These are phyloP conservation scores for Aspergillus sp. DNA, from an alignment of 2,329 filamentous ascomycete genomes.

Conservation along the genomic window DNA sequence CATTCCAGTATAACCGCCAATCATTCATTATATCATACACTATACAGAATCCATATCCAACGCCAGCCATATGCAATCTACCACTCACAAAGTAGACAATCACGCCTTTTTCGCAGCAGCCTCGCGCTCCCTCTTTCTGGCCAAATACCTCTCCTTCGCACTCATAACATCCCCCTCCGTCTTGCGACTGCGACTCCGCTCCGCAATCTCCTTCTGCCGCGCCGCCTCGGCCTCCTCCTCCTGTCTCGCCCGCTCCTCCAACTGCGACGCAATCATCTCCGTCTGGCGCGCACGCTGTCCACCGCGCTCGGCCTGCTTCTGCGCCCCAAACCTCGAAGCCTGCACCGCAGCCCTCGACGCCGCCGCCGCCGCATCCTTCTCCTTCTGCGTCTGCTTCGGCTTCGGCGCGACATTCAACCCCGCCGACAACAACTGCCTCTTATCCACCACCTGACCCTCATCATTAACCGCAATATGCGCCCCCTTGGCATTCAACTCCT, in stretches of 20 bases:
- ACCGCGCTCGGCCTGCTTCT: conserved; percentile 41
- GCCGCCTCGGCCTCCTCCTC: conserved; percentile 61
- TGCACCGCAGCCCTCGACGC: conserved; percentile 21
- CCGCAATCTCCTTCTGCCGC: conserved; percentile 54
- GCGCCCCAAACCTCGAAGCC: conserved; percentile 26
- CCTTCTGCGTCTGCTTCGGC: conserved; percentile 42
- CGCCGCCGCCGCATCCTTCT: conserved; percentile 20
- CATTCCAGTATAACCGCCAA: neutral
- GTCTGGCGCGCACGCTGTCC: conserved; percentile 59
- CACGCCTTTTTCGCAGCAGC: conserved; percentile 33
- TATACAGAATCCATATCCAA: neutral
- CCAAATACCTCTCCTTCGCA: conserved; percentile 63
- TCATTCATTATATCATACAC: conserved; percentile 2
- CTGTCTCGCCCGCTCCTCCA: conserved; percentile 58
- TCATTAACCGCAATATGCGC: conserved; percentile 63
- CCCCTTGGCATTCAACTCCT: conserved; percentile 54
- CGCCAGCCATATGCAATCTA: neutral
- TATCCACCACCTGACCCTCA: conserved; percentile 66
- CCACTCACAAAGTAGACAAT: neutral
- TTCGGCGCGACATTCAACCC: conserved; percentile 63
- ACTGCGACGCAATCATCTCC: conserved; percentile 61
- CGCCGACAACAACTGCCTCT: conserved; percentile 62
- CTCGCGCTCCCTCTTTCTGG: conserved; percentile 58
- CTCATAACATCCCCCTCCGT: conserved; percentile 60
- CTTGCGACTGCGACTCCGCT: conserved; percentile 61